phyloP scores from a whole-genome alignment of 2,329 filamentous ascomycete species.

The Colletotrichum magnum region DNA sequence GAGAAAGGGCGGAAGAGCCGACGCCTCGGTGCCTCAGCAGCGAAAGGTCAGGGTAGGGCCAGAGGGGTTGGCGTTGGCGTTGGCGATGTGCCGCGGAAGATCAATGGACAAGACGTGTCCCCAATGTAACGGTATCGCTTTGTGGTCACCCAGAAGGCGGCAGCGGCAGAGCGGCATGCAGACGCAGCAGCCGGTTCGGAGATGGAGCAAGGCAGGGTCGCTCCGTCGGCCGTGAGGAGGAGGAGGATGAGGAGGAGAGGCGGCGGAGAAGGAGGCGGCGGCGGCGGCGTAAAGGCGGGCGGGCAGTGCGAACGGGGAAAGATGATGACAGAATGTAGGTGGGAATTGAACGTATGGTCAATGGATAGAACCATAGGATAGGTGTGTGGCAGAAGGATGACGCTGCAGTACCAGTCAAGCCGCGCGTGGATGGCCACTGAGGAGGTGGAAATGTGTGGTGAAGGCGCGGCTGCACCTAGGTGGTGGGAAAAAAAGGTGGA shows the following conservation, averaged over 20 bases:
- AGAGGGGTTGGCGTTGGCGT: constrained; percentile 24
- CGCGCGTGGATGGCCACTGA: too few relatives aligned
- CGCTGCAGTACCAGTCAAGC: too few relatives aligned
- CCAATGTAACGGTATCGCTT: constrained; percentile 21
- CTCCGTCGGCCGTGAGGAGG: constrained; percentile 9
- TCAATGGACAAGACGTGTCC: constrained; percentile 13
- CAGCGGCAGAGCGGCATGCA: constrained; percentile 18
- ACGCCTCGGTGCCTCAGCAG: constrained; percentile 38
- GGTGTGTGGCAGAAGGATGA: constrained; percentile 3
- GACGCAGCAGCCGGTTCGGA: constrained; percentile 25
- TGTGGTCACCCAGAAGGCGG: background rate
- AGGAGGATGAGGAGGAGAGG: constrained; percentile 16
- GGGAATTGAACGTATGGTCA: background rate
- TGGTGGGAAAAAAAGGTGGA: constrained; percentile 47
- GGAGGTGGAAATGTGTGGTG: constrained; percentile 29
- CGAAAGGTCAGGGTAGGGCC: background rate
- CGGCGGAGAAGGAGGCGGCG: background rate
- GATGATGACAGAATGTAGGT: too few relatives aligned
- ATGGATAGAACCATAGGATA: background rate
- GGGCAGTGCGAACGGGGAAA: too few relatives aligned
- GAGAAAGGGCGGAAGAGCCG: constrained; percentile 26
- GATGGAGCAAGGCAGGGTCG: constrained; percentile 40
- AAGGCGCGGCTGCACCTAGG: constrained; percentile 37
- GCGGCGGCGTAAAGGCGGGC: background rate
- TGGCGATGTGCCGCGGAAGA: constrained; percentile 38